Evolutionary conservation across 192 early-diverging fungal genomes (phyloP), one percentile per base, ranked within the genome.

Genomic region (Coemansia sp.): DNA sequence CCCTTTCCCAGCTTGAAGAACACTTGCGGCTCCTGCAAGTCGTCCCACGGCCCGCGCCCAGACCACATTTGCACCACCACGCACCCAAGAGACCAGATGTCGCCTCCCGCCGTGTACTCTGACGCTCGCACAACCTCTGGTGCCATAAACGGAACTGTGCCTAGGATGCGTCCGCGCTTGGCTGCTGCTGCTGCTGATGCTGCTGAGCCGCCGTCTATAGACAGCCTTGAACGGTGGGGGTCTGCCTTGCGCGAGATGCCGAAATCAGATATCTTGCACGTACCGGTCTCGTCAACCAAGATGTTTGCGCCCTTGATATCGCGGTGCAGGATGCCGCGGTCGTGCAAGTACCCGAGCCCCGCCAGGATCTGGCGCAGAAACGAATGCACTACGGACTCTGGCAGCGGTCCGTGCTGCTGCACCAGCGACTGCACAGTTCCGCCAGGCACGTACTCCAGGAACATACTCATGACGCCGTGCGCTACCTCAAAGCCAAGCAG

Each of bases 181-280:
- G 50, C 75, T 80, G 36, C 84, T 72, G 34, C 72, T 67, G 75
- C 70, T 69, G 40, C 41, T 41, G 32, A 25, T 15, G 17, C 35
- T 15, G 34, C 56, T 42, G 29, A 3, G 1, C 29, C 29, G 38
- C 38, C 38, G 38, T 40, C 38, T 7, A 11, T 40, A 40, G 54
- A 61, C 43, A 59, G 19, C 11, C 60, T 49, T 45, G 62, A 29
- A 29, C 29, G 29, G 29, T 29, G 48, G 48, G 57, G 62, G 48
- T 80, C 68, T 60, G 85, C 91, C 64, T 88, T 83, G 65, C 93
- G 95, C 34, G 95, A 96, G 17, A 97, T 89, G 14, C 96, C 96
- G 85, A 98, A 98, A 73, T 98, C 96, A 15, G 91, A 92, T 32
- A 98, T 98, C 79, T 98, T 98, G 59, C 93, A 93, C 8, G 91